These are phyloP conservation scores for Casuarina cunninghamiana DNA, from an alignment of 306 rosid genomes.

Conservation along the genomic window DNA sequence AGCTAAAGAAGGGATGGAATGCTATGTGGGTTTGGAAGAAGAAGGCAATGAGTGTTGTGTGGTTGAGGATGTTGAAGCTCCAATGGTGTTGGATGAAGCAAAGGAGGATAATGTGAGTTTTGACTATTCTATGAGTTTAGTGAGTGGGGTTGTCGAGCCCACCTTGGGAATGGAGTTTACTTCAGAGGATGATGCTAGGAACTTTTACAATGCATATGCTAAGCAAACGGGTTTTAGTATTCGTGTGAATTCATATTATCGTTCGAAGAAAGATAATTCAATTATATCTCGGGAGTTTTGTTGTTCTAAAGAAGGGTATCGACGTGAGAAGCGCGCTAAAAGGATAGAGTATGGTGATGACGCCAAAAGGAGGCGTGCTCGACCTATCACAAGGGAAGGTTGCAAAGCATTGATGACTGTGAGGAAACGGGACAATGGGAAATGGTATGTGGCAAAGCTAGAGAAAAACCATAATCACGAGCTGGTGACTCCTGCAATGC, in stretches of 20 bases:
- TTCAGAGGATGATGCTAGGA: conserved; percentile 22
- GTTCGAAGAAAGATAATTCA: conserved; percentile 20
- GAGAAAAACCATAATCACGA: conserved; percentile 27
- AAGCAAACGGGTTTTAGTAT: conserved; percentile 24
- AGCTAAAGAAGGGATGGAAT: conserved; percentile 10
- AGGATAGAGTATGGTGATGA: conserved; percentile 1
- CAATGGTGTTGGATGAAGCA: conserved; percentile 20
- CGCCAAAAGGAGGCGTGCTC: conserved; percentile 15
- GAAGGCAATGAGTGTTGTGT: conserved; percentile 7
- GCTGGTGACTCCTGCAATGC: conserved; percentile 24
- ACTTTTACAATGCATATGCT: conserved; percentile 27
- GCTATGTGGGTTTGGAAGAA: conserved; percentile 5
- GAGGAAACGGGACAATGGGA: conserved; percentile 22
- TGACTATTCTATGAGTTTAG: background rate
- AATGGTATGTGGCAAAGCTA: conserved; percentile 27
- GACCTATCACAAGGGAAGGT: conserved; percentile 33
- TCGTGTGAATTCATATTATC: conserved; percentile 26
- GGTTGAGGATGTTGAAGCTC: conserved; percentile 14
- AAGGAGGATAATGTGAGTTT: conserved; percentile 5
- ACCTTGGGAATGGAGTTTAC: conserved; percentile 30
- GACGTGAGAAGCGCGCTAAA: conserved; percentile 3
- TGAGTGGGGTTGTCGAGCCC: conserved; percentile 20
- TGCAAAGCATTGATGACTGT: conserved; percentile 25
- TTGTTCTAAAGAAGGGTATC: conserved; percentile 31
- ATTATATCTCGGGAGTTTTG: conserved; percentile 31